A percentile compares a stretch with the other conserved stretches of the same genome.
Evolutionary conservation across 352 stramenopile genomes (phyloP).

Genomic region (Peronospora destructor): DNA sequence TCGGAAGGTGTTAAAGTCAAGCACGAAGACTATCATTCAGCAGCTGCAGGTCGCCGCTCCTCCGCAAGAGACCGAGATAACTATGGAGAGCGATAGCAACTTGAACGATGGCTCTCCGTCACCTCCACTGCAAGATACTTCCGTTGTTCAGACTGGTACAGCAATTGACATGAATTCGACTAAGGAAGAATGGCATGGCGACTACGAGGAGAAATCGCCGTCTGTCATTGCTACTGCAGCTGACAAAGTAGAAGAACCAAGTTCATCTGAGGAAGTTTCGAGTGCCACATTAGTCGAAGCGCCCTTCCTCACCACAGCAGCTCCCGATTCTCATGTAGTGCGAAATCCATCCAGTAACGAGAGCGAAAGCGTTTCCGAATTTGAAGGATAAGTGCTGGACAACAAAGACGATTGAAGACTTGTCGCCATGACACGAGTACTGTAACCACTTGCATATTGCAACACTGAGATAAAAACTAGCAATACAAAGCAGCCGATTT

Average conservation of each 20-base stretch:
- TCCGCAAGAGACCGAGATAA: conserved; percentile 26
- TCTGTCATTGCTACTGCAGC: background rate
- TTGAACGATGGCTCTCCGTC: conserved; percentile 35
- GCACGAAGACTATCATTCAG: conserved; percentile 62
- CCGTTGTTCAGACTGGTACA: conserved; percentile 2
- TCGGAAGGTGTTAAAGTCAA: conserved; percentile 74
- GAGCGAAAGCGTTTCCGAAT: conserved; percentile 25
- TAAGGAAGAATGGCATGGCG: conserved; percentile 6
- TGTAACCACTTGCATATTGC: conserved; percentile 1
- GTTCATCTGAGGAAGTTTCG: conserved; percentile 1
- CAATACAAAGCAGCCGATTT: too few relatives aligned
- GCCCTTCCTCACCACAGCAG: conserved; percentile 1
- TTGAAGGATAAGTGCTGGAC: conserved; percentile 15
- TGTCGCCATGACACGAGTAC: conserved; percentile 3
- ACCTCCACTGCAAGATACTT: conserved; percentile 19
- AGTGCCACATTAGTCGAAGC: conserved; percentile 6
- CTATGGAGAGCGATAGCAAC: conserved; percentile 29
- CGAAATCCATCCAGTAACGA: conserved; percentile 32
- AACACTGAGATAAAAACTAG: too few relatives aligned
- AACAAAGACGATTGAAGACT: conserved; percentile 24
- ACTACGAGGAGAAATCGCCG: conserved; percentile 7
- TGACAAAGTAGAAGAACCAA: conserved; percentile 8
- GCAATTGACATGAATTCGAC: conserved; percentile 1
- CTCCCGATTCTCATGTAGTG: conserved; percentile 4
- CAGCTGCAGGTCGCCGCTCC: conserved; percentile 14